Base-by-base conservation (phyloP, 768 basidiomycete species). In the Boletus rubropictus region DNA sequence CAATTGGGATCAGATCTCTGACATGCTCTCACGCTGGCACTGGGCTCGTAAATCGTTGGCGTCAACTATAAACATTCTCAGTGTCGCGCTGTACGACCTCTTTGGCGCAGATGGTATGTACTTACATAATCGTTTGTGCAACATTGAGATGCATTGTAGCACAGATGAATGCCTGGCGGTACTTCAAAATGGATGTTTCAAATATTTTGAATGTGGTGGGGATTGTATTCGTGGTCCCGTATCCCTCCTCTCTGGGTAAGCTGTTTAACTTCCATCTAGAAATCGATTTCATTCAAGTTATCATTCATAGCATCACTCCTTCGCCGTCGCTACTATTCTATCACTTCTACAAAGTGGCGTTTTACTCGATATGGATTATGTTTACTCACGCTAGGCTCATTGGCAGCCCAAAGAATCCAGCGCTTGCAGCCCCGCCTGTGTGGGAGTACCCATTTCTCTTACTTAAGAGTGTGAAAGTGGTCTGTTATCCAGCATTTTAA, bases 281-380 rank as follows among this genome's bases (percentile, higher is more conserved):
- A 36, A 12, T 24, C 7, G 17, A 46, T 4, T 27, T 42, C 27
- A 29, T 41, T 48, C 7, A 17, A 21, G 39, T 15, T 6, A 24
- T 21, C 24, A 6, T 29, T 27, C 21, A 3, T 60, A 95, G 93
- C 11, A 78, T 95, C 49, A 74, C 79, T 1, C 84, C 89, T 5
- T 85, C 86, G n/a, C 90, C 93, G 0, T 51, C 79, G 10, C 71
- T 91, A 37, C 81, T 99, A 17, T 80, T 85, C 54, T 80, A 79
- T 60, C 96, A 98, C 72, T 99, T 99, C 71, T 99, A 95, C 75
- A 71, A 78, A 22, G 96, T 99, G 54, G 96, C 96, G 0, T 78
- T 99, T 54, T 99, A 96, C 69, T 83, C 93, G 2, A 84, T 97
- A 61, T 98, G 84, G 81, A 74, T 86, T 42, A 75, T 96, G 68